A percentile compares a stretch with the other conserved stretches of the same genome.
Evolutionary conservation across 2,329 filamentous ascomycete species (phyloP).

Genomic region (Exophiala bonariae): DNA sequence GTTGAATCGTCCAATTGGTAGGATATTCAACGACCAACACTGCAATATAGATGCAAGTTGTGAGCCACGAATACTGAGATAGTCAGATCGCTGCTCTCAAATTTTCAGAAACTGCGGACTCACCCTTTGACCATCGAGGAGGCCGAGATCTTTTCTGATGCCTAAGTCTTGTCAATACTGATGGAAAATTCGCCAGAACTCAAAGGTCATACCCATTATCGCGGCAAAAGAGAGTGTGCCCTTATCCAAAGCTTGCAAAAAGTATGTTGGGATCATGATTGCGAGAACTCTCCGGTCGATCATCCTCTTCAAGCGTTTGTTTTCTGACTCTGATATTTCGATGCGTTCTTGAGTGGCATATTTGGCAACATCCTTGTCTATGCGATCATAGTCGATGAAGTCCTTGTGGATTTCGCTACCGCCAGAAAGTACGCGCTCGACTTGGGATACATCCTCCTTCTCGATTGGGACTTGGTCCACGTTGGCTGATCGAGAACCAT

Average conservation of each 20-base stretch:
- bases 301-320: slow-evolving; percentile 60
- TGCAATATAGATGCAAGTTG: slow-evolving; percentile 72
- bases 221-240: slow-evolving; percentile 43
- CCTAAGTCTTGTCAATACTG: background rate
- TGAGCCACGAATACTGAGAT: slow-evolving; percentile 67
- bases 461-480: background rate
- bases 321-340: slow-evolving; percentile 60
- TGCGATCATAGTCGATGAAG: slow-evolving; percentile 57
- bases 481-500: background rate
- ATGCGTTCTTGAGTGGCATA: slow-evolving; percentile 62
- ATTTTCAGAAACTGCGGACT: slow-evolving; percentile 1
- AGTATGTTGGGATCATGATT: slow-evolving; percentile 74
- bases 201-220: slow-evolving; percentile 35
- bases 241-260: slow-evolving; percentile 57
- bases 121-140: slow-evolving; percentile 42
- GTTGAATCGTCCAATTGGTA: slow-evolving; percentile 64
- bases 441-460: slow-evolving; percentile 41
- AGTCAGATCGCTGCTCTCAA: slow-evolving; percentile 10
- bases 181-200: slow-evolving; percentile 22
- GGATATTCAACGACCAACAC: slow-evolving; percentile 72
- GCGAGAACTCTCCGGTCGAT: slow-evolving; percentile 68
- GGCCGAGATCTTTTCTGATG: slow-evolving; percentile 44
- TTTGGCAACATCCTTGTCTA: slow-evolving; percentile 70
- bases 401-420: slow-evolving; percentile 50
- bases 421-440: slow-evolving; percentile 51